Percentiles rank a stretch among this genome's conserved stretches.
Evolutionary conservation across 2,329 filamentous ascomycete species (phyloP).

Genomic region (Onygena corvina): DNA sequence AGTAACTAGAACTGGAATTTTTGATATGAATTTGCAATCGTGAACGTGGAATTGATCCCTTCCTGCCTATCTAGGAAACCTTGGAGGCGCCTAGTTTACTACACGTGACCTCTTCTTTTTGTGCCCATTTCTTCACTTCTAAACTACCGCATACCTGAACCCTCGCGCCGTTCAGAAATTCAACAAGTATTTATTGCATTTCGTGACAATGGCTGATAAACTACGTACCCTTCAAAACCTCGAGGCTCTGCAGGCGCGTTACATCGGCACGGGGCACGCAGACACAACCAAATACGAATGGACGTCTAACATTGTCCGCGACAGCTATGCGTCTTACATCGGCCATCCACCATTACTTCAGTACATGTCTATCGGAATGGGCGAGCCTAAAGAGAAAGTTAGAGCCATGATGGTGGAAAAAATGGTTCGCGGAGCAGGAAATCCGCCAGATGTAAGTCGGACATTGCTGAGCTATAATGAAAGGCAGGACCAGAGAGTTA

Average conservation of each 20-base stretch:
- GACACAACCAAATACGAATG: constrained; percentile 98
- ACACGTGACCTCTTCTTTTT: too few species aligned
- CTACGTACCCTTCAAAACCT: constrained; percentile 95
- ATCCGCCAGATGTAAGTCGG: constrained; percentile 47
- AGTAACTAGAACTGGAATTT: too few species aligned
- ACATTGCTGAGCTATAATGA: background rate
- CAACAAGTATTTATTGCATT: background rate
- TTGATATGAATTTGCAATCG: too few species aligned
- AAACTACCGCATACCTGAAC: too few species aligned
- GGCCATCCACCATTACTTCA: constrained; percentile 79
- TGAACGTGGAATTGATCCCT: too few species aligned
- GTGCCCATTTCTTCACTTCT: too few species aligned
- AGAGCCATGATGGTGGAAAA: constrained; percentile 67
- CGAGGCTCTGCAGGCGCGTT: constrained; percentile 89
- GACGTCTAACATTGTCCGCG: constrained; percentile 88
- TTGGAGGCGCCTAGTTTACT: too few species aligned
- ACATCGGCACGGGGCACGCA: constrained; percentile 87
- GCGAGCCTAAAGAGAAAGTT: constrained; percentile 69
- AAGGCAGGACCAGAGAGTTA: background rate
- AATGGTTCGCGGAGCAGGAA: constrained; percentile 54
- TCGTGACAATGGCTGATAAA: constrained; percentile 68
- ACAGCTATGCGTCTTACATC: constrained; percentile 78
- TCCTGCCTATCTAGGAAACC: too few species aligned
- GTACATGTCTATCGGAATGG: constrained; percentile 82
- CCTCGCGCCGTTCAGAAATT: background rate